Evolutionary conservation across 352 stramenopile genomes (phyloP), one percentile per base, ranked within the genome.

Genomic region (Phytophthora syringae): DNA sequence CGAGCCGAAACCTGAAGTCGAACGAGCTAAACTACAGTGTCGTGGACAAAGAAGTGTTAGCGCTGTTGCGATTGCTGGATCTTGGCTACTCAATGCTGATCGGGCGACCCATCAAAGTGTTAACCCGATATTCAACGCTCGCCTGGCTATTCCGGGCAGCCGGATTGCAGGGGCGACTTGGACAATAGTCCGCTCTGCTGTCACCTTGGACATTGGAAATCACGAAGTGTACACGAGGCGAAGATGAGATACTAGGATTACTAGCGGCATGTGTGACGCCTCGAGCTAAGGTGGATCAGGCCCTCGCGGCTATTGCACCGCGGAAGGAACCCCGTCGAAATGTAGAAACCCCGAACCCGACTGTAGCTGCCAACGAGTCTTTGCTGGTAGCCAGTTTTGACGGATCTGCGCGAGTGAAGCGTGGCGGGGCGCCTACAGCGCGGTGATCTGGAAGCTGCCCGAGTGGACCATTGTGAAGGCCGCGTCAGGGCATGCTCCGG

Each of bases 11-110:
- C 6, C 20, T 42, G 28, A 53, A 42, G 43, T 6, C 43, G 3
- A 63, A 63, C 10, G 45, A 55, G 25, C 7, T 63, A 1, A 56
- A 64, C 6, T 56, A 56, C n/a, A 22, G 45, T 0, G 43, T 64
- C 5, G 55, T 64, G 0, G 55, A 64, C 1, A 64, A 64, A 13
- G 42, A 64, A 25, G 57, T 58, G 0, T 22, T 65, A 7, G 57
- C 57, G 6, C 30, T 65, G 1, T 11, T 65, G 5, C 4, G 37
- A 2, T 39, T 58, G 0, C 20, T 65, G 15, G 47, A 65, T 20
- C 16, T 58, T 1, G 43, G 18, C 3, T 64, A 64, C 20, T 47
- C 24, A 0, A 15, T 27, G n/a, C n/a, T 58, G 15, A 37, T 45
- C 0, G 24, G 7, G 0, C 18, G 27, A 39, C 5, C 37, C 7